Percentiles rank a stretch among this genome's conserved stretches.
phyloP scores from a whole-genome alignment of 495 filamentous ascomycete species.

The Sphaerosporella brunnea region DNA sequence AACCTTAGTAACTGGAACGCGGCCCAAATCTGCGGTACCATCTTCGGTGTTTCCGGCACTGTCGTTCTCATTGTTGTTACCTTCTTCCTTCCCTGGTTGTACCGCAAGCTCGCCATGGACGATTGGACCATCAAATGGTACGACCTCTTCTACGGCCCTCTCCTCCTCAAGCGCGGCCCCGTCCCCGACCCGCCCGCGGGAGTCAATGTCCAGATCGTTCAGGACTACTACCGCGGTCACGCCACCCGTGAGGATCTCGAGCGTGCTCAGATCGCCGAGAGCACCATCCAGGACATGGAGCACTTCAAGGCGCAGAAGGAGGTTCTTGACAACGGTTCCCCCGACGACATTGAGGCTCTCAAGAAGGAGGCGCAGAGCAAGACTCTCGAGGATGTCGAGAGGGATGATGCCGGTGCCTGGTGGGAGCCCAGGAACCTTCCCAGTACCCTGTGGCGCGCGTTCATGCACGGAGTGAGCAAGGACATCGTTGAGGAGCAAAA shows the following conservation, averaged over 20 bases:
- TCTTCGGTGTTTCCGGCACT: conserved; percentile 40
- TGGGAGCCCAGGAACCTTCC: conserved; percentile 29
- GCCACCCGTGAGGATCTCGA: conserved; percentile 34
- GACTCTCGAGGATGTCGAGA: conserved; percentile 19
- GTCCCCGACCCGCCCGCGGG: conserved; percentile 32
- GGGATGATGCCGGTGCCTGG: conserved; percentile 26
- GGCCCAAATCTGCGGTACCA: conserved; percentile 36
- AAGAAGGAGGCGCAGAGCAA: conserved; percentile 9
- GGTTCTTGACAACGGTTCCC: neutral
- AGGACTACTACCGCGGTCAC: conserved; percentile 38
- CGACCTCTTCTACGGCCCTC: conserved; percentile 39
- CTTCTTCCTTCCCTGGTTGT: conserved; percentile 47
- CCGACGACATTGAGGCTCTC: conserved; percentile 18
- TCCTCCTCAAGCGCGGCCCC: conserved; percentile 35
- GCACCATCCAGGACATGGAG: conserved; percentile 14
- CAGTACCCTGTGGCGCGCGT: conserved; percentile 31
- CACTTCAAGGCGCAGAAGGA: conserved; percentile 9
- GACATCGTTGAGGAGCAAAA: conserved; percentile 35
- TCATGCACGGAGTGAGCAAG: conserved; percentile 43
- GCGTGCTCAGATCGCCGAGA: conserved; percentile 19
- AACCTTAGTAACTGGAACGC: conserved; percentile 34
- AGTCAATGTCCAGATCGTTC: conserved; percentile 29
- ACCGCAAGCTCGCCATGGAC: conserved; percentile 38
- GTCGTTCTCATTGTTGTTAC: conserved; percentile 34
- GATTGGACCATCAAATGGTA: conserved; percentile 42